Percentiles rank a stretch among this genome's conserved stretches.
Evolutionary conservation across 371 early-diverging fungal species (phyloP).

Genomic region (Coemansia sp.): DNA sequence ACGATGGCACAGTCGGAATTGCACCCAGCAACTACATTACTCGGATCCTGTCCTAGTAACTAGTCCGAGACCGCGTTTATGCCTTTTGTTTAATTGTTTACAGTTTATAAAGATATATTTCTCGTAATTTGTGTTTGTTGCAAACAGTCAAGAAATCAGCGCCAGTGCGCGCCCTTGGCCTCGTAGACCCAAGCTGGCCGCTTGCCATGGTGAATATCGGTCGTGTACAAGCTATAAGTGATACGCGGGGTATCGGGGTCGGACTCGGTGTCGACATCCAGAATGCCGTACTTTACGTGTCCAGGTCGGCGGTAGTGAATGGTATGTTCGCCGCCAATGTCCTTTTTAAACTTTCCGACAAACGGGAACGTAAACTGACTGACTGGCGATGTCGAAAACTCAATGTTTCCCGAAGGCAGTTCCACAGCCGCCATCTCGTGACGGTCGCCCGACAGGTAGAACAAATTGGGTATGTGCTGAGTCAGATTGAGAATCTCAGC

Average conservation of each 20-base stretch:
- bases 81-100: slow-evolving; percentile 1
- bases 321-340: slow-evolving; percentile 42
- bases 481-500: slow-evolving; percentile 48
- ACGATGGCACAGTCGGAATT: slow-evolving; percentile 82
- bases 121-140: neutral
- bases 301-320: slow-evolving; percentile 48
- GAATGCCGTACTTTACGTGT: slow-evolving; percentile 50
- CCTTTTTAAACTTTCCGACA: slow-evolving; percentile 30
- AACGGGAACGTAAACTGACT: slow-evolving; percentile 56
- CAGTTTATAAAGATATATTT: neutral
- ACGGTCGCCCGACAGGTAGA: slow-evolving; percentile 56
- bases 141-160: slow-evolving; percentile 9
- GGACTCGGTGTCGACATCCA: slow-evolving; percentile 50
- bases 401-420: slow-evolving; percentile 48
- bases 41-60: slow-evolving; percentile 19
- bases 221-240: slow-evolving; percentile 48
- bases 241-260: slow-evolving; percentile 33
- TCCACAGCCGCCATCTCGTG: slow-evolving; percentile 55
- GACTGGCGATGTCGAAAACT: slow-evolving; percentile 55
- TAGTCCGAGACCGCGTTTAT: neutral
- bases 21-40: slow-evolving; percentile 85
- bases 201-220: slow-evolving; percentile 32
- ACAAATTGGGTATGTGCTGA: slow-evolving; percentile 48
- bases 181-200: slow-evolving; percentile 45
- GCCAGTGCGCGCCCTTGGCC: slow-evolving; percentile 43